Conservation (phyloP, 1,284 basidiomycete genomes). For the Puccinia novopanici region DNA sequence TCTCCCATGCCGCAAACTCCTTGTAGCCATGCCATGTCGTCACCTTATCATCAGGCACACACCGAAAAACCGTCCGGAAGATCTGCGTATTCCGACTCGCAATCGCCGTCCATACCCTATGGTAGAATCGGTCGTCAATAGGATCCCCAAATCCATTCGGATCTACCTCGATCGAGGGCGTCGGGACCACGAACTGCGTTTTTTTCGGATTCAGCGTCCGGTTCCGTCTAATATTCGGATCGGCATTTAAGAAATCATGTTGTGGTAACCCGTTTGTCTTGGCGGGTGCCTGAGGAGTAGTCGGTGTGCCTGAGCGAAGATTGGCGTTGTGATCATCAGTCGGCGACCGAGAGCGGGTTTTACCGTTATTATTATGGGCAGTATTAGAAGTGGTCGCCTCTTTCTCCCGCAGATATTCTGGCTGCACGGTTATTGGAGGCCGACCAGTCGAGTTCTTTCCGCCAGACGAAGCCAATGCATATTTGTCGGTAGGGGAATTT, state of each 20-base stretch:
- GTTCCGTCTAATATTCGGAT: slow-evolving; percentile 63
- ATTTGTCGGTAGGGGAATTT: background rate
- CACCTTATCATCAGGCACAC: slow-evolving; percentile 83
- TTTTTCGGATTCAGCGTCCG: slow-evolving; percentile 64
- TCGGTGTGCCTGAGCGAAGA: slow-evolving; percentile 62
- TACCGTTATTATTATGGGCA: background rate
- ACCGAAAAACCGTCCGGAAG: slow-evolving; percentile 87
- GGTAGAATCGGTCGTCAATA: slow-evolving; percentile 80
- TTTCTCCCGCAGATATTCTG: slow-evolving; percentile 2
- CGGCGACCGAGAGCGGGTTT: slow-evolving; percentile 55
- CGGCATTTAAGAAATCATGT: slow-evolving; percentile 40
- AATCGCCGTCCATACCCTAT: slow-evolving; percentile 79
- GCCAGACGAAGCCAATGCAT: background rate
- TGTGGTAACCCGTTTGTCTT: background rate
- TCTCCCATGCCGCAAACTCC: slow-evolving; percentile 65
- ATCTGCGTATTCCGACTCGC: slow-evolving; percentile 74
- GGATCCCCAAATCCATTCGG: slow-evolving; percentile 82
- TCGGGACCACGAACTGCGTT: slow-evolving; percentile 62
- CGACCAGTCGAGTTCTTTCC: slow-evolving; percentile 14
- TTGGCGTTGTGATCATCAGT: slow-evolving; percentile 63
- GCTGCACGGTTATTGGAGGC: background rate
- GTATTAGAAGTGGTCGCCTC: background rate
- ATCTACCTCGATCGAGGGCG: slow-evolving; percentile 71
- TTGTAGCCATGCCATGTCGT: slow-evolving; percentile 94
- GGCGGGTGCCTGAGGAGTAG: slow-evolving; percentile 59